Base-by-base conservation (phyloP, 2,329 filamentous ascomycete species). In the Apiospora phragmitis region DNA sequence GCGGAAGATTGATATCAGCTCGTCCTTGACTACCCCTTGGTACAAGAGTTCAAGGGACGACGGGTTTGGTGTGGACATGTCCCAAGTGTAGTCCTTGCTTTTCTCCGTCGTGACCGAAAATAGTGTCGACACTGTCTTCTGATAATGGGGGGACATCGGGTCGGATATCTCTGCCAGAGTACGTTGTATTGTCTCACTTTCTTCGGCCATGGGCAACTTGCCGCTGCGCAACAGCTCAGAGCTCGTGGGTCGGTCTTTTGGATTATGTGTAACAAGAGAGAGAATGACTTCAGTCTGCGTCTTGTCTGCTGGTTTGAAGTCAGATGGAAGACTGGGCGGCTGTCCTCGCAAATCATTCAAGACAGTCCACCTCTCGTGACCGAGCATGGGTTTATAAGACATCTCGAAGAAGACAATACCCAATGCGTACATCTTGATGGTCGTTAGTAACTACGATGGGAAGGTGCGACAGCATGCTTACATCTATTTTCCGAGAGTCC, bases 401-500 rank as follows among this genome's bases (percentile, higher is more conserved):
- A 99, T 99, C 81, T 99, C 96, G 75, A 98, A 98, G 83, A 99
- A 97, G 70, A 99, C 98, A 73, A 99, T 93, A 0, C 96, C 96
- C 55, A 99, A 86, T 0, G 95, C 98, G 79, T 96, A 99, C 95
- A 99, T 98, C 88, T 91, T 70, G 0, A 45, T 8, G 0, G 9
- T n/a, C 68, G 79, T 71, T 77, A 74, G 16, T 75, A 69, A 72
- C 66, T 68, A 9, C 7, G n/a, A 16, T 21, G 4, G n/a, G 11
- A 5, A 21, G 16, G 29, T n/a, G 43, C 9, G 18, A 18, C 18
- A 16, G 47, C 24, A 16, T 51, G 85, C 90, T 85, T 81, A 91
- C 90, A 83, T 99, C 96, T 1, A 98, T 95, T 81, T 98, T 98
- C 70, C 94, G 91, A 71, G 93, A 97, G 79, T 98, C 71, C 29